Base-by-base conservation (phyloP, 306 rosid genomes). In the Prunus campanulata region DNA sequence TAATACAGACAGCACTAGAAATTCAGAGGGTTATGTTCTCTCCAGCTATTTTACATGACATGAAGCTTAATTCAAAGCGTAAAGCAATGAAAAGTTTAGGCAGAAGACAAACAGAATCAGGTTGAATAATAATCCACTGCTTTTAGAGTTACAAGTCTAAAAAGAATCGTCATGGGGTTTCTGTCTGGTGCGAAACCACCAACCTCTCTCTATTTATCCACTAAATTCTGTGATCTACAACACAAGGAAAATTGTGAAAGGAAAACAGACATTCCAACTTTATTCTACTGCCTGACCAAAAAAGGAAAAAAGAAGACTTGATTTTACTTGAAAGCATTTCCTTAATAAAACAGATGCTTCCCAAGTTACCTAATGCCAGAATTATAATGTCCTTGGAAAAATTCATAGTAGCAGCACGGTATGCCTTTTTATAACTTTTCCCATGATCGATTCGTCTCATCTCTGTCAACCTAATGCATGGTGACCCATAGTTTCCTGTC, bases 31-130 rank as follows among this genome's bases (percentile, higher is more conserved):
- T n/a, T 20, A 50, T 10, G 30, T 52, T 30, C 12, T 75, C 52
- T 50, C 24, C 61, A 67, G 63, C 27, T 63, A 39, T 72, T 44
- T 54, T 63, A 13, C 27, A 12, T 52, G 2, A 22, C 32, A 50
- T 6, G 3, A 57, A 74, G 18, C 59, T 29, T 32, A 22, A 35
- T 27, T 59, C 42, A 35, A 35, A 68, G 62, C 7, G 46, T 59
- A 68, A 68, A 56, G 74, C 30, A 68, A 66, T 62, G 19, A 76
- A n/a, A 75, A 48, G 66, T 4, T 6, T 18, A 16, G 4, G 24
- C 24, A 51, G 29, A 15, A 48, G 35, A 20, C n/a, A 20, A 30
- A 24, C 24, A 76, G 74, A 67, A 76, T 76, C 74, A 10, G 29
- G 39, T 48, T 55, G 22, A 39, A 66, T 44, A n/a, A n/a, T 19